phyloP scores from a whole-genome alignment of 2,329 filamentous ascomycete genomes.

The Bisporella sp. region DNA sequence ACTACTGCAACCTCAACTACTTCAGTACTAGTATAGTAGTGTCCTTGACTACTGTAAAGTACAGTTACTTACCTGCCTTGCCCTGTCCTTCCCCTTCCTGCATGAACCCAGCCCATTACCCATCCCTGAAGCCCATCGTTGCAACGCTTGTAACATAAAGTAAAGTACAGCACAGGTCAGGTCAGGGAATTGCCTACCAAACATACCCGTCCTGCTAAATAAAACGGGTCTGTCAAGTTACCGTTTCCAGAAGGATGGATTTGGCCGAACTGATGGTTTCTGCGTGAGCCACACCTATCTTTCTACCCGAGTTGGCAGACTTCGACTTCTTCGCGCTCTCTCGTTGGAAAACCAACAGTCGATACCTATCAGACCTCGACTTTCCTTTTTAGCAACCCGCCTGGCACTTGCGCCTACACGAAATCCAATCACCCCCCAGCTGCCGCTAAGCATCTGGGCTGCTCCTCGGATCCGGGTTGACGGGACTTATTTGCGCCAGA shows the following conservation, averaged over 20 bases:
- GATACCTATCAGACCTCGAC: constrained; percentile 14
- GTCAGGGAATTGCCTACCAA: constrained; percentile 9
- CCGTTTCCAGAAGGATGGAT: constrained; percentile 26
- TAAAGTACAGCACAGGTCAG: constrained; percentile 7
- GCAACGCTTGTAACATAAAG: constrained; percentile 4
- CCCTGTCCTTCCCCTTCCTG: constrained; percentile 10
- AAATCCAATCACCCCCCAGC: constrained; percentile 9
- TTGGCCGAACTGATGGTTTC: constrained; percentile 21
- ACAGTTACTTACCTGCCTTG: neutral
- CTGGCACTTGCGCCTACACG: constrained; percentile 6
- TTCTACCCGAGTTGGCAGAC: constrained; percentile 17
- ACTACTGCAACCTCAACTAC: neutral
- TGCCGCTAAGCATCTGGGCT: neutral
- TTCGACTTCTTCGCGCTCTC: constrained; percentile 9
- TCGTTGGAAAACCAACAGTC: constrained; percentile 4
- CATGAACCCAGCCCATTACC: constrained; percentile 7
- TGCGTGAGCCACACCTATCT: constrained; percentile 25
- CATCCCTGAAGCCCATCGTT: constrained; percentile 14
- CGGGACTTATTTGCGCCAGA: too few species aligned
- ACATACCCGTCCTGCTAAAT: constrained; percentile 15
- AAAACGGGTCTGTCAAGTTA: constrained; percentile 14
- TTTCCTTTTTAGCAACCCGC: constrained; percentile 11
- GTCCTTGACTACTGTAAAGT: too few species aligned
- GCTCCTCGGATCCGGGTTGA: neutral
- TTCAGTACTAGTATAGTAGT: neutral